These are phyloP conservation scores for Colletotrichum magnum DNA, from an alignment of 2,329 filamentous ascomycete genomes.

Conservation along the genomic window DNA sequence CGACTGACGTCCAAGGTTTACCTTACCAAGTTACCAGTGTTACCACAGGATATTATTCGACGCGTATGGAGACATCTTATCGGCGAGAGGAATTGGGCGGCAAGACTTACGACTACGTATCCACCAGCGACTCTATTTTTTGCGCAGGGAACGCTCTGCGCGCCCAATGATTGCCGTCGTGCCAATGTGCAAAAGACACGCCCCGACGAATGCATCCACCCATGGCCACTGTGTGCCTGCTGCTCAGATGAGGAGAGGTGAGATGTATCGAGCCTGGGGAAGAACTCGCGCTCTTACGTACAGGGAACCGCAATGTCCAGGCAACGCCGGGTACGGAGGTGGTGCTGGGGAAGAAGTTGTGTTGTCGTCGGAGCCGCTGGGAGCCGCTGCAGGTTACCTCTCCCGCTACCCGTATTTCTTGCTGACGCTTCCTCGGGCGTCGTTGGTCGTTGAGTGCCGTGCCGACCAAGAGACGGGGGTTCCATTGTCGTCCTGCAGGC, in stretches of 20 bases:
- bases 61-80: constrained; percentile 9
- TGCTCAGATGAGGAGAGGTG: background rate
- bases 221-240: background rate
- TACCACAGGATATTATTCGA: background rate
- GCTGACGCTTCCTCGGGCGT: constrained; percentile 5
- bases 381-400: constrained; percentile 1
- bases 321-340: constrained; percentile 20
- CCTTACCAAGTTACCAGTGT: too few relatives aligned
- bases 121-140: constrained; percentile 33
- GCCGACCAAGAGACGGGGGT: constrained; percentile 33
- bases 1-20: too few relatives aligned
- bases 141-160: constrained; percentile 24
- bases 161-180: constrained; percentile 15
- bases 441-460: constrained; percentile 15
- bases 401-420: background rate
- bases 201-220: constrained; percentile 9
- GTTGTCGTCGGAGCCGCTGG: constrained; percentile 15
- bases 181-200: constrained; percentile 12
- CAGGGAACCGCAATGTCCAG: constrained; percentile 23
- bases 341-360: background rate
- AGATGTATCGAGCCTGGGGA: background rate
- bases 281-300: background rate
- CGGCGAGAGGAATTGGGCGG: constrained; percentile 16
- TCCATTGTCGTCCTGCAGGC: constrained; percentile 36
- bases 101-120: constrained; percentile 37